Percentiles rank a stretch among this genome's conserved stretches.
Evolutionary conservation across 1,284 basidiomycete genomes (phyloP).

Genomic region (Polyporus tsugae): DNA sequence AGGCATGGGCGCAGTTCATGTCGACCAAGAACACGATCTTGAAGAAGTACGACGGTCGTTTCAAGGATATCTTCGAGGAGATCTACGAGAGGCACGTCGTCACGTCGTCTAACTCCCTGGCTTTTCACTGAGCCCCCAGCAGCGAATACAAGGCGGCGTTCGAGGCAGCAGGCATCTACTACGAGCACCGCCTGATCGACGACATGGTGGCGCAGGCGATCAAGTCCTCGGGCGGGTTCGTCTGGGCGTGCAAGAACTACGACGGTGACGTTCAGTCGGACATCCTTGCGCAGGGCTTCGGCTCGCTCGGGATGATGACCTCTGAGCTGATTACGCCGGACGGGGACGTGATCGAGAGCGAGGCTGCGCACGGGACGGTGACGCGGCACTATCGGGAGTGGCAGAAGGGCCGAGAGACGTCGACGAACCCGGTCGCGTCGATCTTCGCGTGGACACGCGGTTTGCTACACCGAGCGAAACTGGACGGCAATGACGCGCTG

Average conservation of each 20-base stretch:
- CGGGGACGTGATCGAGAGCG: conserved; percentile 89
- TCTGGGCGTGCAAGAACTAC: conserved; percentile 99
- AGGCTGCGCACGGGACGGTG: conserved; percentile 95
- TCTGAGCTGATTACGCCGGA: conserved; percentile 97
- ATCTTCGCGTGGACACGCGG: conserved; percentile 99
- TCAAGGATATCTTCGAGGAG: conserved; percentile 99
- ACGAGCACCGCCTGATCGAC: conserved; percentile 94
- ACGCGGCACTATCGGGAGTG: conserved; percentile 97
- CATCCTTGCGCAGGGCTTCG: conserved; percentile 95
- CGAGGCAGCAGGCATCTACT: conserved; percentile 88
- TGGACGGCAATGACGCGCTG: conserved; percentile 86
- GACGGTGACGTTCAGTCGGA: conserved; percentile 95
- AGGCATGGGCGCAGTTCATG: conserved; percentile 75
- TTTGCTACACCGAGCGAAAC: conserved; percentile 91
- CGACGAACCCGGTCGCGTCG: conserved; percentile 97
- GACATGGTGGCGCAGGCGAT: conserved; percentile 98
- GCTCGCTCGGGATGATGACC: conserved; percentile 97
- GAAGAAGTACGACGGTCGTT: conserved; percentile 96
- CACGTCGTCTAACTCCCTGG: too few species aligned
- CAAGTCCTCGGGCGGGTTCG: conserved; percentile 96
- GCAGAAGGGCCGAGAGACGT: conserved; percentile 96
- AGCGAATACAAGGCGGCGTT: conserved; percentile 84
- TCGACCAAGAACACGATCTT: conserved; percentile 98
- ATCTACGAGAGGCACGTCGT: conserved; percentile 78
- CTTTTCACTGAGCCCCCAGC: background rate